Evolutionary conservation across 495 filamentous ascomycete genomes (phyloP).

Genomic region (Aspergillus wentii): DNA sequence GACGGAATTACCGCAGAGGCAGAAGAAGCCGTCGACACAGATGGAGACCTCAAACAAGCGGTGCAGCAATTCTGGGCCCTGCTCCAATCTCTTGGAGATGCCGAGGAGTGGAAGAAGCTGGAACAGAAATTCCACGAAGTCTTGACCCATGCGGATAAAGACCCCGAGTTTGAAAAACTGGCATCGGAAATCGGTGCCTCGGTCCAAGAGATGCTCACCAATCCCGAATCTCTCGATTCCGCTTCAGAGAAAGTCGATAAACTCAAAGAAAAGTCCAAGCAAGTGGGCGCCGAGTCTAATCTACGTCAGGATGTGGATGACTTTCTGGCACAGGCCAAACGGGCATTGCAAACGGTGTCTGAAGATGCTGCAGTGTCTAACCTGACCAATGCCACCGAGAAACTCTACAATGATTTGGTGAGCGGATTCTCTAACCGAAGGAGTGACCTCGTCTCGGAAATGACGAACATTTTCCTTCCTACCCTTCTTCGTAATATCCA

Average conservation of each 20-base stretch:
- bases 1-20: slow-evolving; percentile 57
- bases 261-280: slow-evolving; percentile 61
- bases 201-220: slow-evolving; percentile 76
- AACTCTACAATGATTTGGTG: slow-evolving; percentile 63
- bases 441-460: slow-evolving; percentile 66
- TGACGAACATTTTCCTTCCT: slow-evolving; percentile 74
- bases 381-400: slow-evolving; percentile 56
- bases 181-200: slow-evolving; percentile 66
- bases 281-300: slow-evolving; percentile 56
- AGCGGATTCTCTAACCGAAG: slow-evolving; percentile 53
- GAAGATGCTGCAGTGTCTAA: slow-evolving; percentile 66
- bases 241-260: slow-evolving; percentile 66
- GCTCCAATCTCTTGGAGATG: slow-evolving; percentile 71
- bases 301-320: slow-evolving; percentile 70
- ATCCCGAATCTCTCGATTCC: slow-evolving; percentile 77
- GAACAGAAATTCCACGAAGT: slow-evolving; percentile 62
- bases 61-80: slow-evolving; percentile 72
- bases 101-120: slow-evolving; percentile 67
- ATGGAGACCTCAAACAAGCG: slow-evolving; percentile 70
- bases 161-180: slow-evolving; percentile 78
- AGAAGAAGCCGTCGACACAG: slow-evolving; percentile 65
- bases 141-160: slow-evolving; percentile 66
- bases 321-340: slow-evolving; percentile 63
- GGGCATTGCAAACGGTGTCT: slow-evolving; percentile 60
- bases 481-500: slow-evolving; percentile 70